Percentiles rank a stretch among this genome's conserved stretches.
Conservation (phyloP, 2,329 filamentous ascomycete species). For the Daldinia eschscholtzii region DNA sequence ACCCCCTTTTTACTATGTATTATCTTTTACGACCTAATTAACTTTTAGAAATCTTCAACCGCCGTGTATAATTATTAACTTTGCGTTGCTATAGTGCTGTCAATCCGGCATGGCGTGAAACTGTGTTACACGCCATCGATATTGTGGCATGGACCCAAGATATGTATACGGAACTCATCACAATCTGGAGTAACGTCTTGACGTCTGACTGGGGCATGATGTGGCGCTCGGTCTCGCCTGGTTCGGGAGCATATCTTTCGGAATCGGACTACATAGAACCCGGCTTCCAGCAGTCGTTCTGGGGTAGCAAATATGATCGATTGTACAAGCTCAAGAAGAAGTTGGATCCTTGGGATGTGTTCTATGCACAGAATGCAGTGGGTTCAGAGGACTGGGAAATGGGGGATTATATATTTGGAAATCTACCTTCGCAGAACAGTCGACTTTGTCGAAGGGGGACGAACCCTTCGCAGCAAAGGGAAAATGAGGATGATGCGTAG, state of each 20-base stretch:
- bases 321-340: constrained; percentile 54
- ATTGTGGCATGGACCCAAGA: constrained; percentile 41
- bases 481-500: background rate
- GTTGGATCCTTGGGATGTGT: constrained; percentile 54
- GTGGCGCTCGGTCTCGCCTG: constrained; percentile 45
- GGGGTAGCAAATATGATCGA: constrained; percentile 53
- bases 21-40: background rate
- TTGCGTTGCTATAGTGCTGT: constrained; percentile 50
- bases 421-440: constrained; percentile 48
- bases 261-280: constrained; percentile 56
- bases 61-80: background rate
- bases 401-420: constrained; percentile 47
- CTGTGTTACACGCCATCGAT: constrained; percentile 49
- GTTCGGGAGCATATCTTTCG: constrained; percentile 47
- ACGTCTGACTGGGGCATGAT: constrained; percentile 45
- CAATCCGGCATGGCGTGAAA: constrained; percentile 55
- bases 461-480: constrained; percentile 8
- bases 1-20: background rate
- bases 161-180: constrained; percentile 47
- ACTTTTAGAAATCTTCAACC: background rate
- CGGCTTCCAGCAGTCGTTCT: constrained; percentile 55
- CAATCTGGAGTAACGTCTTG: constrained; percentile 45
- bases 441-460: constrained; percentile 46
- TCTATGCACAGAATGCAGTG: constrained; percentile 55
- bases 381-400: constrained; percentile 56